A percentile compares a stretch with the other conserved stretches of the same genome.
Conservation (phyloP, 805 yeast species). For the Ogataea ganodermae region DNA sequence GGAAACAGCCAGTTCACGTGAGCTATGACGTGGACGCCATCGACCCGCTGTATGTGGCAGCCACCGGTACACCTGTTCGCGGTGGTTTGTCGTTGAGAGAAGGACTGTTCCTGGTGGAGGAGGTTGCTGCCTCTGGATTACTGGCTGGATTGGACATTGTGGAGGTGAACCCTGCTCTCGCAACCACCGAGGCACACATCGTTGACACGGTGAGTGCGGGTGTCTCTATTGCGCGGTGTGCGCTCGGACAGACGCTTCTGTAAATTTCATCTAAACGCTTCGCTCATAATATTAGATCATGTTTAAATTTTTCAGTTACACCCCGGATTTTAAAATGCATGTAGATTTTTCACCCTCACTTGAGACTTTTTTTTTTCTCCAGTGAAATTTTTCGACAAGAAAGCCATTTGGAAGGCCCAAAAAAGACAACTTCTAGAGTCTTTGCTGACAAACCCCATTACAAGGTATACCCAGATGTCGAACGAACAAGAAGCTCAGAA, state of each 20-base stretch:
- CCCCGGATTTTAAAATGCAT: not conserved
- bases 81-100: constrained; percentile 95
- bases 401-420: too few species aligned
- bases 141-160: constrained; percentile 88
- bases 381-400: not conserved
- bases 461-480: constrained; percentile 4
- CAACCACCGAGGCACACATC: constrained; percentile 71
- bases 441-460: not conserved
- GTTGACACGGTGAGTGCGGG: constrained; percentile 88
- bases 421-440: too few species aligned
- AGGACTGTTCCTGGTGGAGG: constrained; percentile 90
- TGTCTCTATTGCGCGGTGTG: constrained; percentile 88
- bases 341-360: not conserved
- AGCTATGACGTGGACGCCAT: constrained; percentile 97
- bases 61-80: constrained; percentile 97
- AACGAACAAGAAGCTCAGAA: constrained; percentile 13
- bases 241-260: constrained; percentile 86
- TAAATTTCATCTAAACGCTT: constrained; percentile 30
- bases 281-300: not conserved
- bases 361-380: not conserved
- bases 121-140: constrained; percentile 86
- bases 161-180: constrained; percentile 90
- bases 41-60: constrained; percentile 92
- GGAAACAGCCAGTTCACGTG: constrained; percentile 74
- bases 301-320: not conserved